Conservation (phyloP, 1,139 yeast genomes). For the Blastobotrys indianensis region DNA sequence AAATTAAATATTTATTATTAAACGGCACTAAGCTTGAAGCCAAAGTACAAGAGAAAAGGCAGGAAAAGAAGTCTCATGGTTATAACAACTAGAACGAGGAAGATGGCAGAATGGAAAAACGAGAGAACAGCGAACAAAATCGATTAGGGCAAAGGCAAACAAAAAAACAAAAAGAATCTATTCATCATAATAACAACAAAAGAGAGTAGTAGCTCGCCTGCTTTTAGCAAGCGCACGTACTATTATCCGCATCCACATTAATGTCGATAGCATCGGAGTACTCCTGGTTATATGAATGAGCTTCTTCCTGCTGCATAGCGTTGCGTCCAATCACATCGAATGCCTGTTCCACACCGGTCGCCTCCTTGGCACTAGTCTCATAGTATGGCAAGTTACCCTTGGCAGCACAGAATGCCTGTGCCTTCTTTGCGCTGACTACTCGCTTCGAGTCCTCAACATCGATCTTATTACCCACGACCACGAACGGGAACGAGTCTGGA, state of each 20-base stretch:
- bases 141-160: too few relatives aligned
- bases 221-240: conserved; percentile 66
- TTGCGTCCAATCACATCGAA: conserved; percentile 94
- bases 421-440: conserved; percentile 74
- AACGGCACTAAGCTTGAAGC: too few relatives aligned
- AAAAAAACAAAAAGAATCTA: neutral
- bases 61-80: too few relatives aligned
- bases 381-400: conserved; percentile 89
- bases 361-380: conserved; percentile 92
- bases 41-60: too few relatives aligned
- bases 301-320: conserved; percentile 87
- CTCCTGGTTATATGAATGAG: conserved; percentile 83
- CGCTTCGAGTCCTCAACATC: conserved; percentile 92
- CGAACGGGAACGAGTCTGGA: conserved; percentile 94
- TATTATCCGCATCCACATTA: conserved; percentile 75
- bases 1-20: too few relatives aligned
- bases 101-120: too few relatives aligned
- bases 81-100: too few relatives aligned
- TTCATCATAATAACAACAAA: neutral
- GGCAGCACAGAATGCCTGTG: conserved; percentile 77
- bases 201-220: neutral
- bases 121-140: too few relatives aligned
- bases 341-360: conserved; percentile 89
- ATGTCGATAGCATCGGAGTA: conserved; percentile 95
- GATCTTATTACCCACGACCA: conserved; percentile 88